phyloP scores from a whole-genome alignment of 2,329 filamentous ascomycete species.

The Monilinia fructigena region DNA sequence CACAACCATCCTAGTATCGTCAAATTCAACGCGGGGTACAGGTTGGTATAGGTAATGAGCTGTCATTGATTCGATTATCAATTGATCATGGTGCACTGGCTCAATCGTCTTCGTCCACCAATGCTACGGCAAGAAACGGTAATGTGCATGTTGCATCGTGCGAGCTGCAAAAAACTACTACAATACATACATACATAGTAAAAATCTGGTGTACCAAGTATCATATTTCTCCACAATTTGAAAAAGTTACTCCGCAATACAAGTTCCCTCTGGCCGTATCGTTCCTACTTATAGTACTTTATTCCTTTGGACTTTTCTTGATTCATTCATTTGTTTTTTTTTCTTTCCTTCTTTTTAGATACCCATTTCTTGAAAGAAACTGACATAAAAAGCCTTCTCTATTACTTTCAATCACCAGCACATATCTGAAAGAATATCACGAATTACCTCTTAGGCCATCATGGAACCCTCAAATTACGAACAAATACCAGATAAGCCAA shows the following conservation, averaged over 20 bases:
- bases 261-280: not conserved
- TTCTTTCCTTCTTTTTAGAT: not conserved
- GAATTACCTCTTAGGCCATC: conserved; percentile 10
- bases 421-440: not conserved
- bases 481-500: conserved; percentile 33
- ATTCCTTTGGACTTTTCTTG: not conserved
- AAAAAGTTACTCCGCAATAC: conserved; percentile 4
- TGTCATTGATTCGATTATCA: conserved; percentile 15
- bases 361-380: not conserved
- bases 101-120: not conserved
- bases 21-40: conserved; percentile 18
- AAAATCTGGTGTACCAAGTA: not conserved
- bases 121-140: not conserved
- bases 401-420: not conserved
- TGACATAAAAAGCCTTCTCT: not conserved
- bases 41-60: conserved; percentile 4
- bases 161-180: not conserved
- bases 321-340: not conserved
- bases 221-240: conserved; percentile 7
- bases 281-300: not conserved
- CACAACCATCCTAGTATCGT: conserved; percentile 6
- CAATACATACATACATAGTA: not conserved
- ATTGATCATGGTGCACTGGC: conserved; percentile 7
- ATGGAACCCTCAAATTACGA: conserved; percentile 34
- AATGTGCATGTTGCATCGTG: conserved; percentile 1